Evolutionary conservation across 768 basidiomycete genomes (phyloP), one percentile per base, ranked within the genome.

Genomic region (Tricholoma bakamatsutake): DNA sequence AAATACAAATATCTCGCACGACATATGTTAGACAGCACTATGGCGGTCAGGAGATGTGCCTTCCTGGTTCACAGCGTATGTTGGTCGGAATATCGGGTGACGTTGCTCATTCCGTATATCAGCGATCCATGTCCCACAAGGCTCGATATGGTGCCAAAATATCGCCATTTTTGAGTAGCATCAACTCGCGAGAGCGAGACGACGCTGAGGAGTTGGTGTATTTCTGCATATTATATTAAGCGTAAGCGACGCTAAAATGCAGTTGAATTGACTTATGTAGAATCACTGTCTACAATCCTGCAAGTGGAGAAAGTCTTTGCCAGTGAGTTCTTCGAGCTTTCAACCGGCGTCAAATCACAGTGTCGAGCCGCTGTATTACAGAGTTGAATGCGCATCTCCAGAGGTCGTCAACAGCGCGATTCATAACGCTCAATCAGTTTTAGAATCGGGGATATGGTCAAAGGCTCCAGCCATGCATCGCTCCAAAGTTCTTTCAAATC

Each of bases 371-470:
- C 56, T 57, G 53, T 47, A 31, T 34, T 12, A 4, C 42, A 89
- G 88, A 18, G 78, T 92, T 33, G 68, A 71, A 1, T 76, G 79
- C 40, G 73, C 87, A 1, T 80, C 81, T 0, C 61, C 73, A 2
- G 67, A 76, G 6, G 79, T 82, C 53, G 84, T 89, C 6, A 66
- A 74, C 17, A 58, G 67, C 5, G 74, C 83, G 0, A 80, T 92
- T 0, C 55, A 65, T 50, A 70, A 71, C 30, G 87, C 88, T 0
- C 80, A 91, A 49, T 64, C 70, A 4, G 75, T 70, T 4, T 92
- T 85, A 65, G 69, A 80, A 40, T 81, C 83, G 1, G 90, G 90
- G 2, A 66, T 79, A 35, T 93, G 91, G 91, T 89, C 90, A 10
- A 80, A 71, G 62, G 71, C 84, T 3, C 69, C 88, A 5, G 67